Evolutionary conservation across 2,329 filamentous ascomycete species (phyloP), one percentile per base, ranked within the genome.

Genomic region (Fusarium sp.): DNA sequence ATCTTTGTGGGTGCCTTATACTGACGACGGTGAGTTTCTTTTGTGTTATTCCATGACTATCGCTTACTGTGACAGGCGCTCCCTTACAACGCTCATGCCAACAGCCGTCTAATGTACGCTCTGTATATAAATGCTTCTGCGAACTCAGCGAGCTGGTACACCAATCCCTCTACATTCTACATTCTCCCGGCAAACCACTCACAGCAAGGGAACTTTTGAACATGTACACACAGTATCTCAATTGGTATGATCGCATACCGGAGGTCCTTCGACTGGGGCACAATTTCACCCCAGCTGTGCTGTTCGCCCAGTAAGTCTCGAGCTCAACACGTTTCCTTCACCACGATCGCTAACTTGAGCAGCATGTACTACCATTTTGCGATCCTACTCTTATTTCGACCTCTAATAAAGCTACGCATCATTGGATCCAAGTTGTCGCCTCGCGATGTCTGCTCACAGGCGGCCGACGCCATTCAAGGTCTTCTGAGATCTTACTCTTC

Each of bases 141-240:
- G 89, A 91, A 75, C 85, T 94, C 55, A 93, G 91, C 69, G 91
- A 94, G 80, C 87, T 94, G 3, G 89, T 93, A 2, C 92, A 93
- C 78, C 88, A 92, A 73, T 91, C 90, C 35, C 84, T 93, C 25
- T 92, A 91, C 76, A 87, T 92, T 42, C 86, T 94, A n/a, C 92
- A 93, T 77, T 91, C 92, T 7, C 92, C 92, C 0, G 89, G 88
- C 18, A 86, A 87, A 61, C 88, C 88, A 9, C 84, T 94, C 47
- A 92, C 89, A 1, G 90, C 90, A 71, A 86, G 87, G 42, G 88
- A 89, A 42, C 82, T 94, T 4, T 83, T 93, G 13, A 86, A 84
- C 52, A 88, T 89, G 31, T 93, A 94, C 72, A 89, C 87, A 0
- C 87, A 90, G 72, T 94, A 93, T 73, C 84, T 93, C 20, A 87